These are phyloP conservation scores for Verticillium longisporum DNA, from an alignment of 2,329 filamentous ascomycete species.

Conservation along the genomic window DNA sequence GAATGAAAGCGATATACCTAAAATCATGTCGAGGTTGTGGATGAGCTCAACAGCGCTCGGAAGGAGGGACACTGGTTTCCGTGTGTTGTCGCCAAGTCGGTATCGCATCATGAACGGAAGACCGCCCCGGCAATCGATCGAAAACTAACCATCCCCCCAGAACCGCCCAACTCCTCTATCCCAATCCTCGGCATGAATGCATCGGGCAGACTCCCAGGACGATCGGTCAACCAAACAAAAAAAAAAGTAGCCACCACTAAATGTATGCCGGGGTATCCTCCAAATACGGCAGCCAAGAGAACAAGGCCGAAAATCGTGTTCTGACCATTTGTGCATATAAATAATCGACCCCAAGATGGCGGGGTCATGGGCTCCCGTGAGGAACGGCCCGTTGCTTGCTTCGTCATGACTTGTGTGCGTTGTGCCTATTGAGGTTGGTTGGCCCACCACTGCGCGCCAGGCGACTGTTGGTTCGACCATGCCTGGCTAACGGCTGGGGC, in stretches of 20 bases:
- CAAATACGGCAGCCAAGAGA: neutral
- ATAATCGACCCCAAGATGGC: neutral
- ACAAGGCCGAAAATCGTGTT: neutral
- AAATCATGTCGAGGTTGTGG: neutral
- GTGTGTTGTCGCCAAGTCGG: neutral
- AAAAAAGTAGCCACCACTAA: constrained; percentile 27
- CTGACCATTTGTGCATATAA: neutral
- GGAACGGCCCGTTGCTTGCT: neutral
- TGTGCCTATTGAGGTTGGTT: constrained; percentile 33
- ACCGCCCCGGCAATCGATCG: constrained; percentile 9
- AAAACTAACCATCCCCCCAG: constrained; percentile 5
- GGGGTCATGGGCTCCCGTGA: neutral
- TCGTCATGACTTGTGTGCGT: neutral
- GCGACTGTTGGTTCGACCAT: constrained; percentile 56
- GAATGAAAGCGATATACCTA: neutral
- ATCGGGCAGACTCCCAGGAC: constrained; percentile 23
- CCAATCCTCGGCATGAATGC: constrained; percentile 23
- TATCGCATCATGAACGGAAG: neutral
- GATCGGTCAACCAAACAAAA: constrained; percentile 16
- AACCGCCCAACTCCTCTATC: constrained; percentile 31
- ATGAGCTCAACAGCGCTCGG: neutral
- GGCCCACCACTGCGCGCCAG: constrained; percentile 52
- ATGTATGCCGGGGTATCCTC: constrained; percentile 28
- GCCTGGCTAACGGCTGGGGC: constrained; percentile 43
- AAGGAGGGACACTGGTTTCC: neutral